Base-by-base conservation (phyloP, 2,329 filamentous ascomycete species). In the Ceratocystis smalleyi region DNA sequence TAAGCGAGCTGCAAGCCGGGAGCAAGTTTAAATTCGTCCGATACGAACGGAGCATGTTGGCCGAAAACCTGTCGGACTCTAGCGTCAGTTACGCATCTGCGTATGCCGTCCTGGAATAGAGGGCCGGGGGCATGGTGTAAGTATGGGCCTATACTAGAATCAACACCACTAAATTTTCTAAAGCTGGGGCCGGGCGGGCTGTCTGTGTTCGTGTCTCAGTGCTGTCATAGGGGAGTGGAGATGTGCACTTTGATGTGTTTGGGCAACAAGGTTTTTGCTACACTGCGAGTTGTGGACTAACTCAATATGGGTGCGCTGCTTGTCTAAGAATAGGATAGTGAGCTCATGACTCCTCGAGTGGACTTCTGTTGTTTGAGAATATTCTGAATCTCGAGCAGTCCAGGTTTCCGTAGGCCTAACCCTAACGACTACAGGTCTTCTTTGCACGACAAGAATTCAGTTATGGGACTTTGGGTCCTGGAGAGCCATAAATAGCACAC, bases 11-110 rank as follows among this genome's bases (percentile, higher is more conserved):
- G 40, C 68, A 74, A 10, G 73, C 70, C 4, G 79, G 76, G 69
- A 75, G 83, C 3, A 78, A 73, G 62, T 95, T 97, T 74, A 83
- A 81, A 69, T 90, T 97, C 70, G 80, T 96, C 64, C 80, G 87
- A 70, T 99, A 99, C 73, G 86, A 96, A 72, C 83, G 91, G 66
- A 99, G 92, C 74, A 85, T 83, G 66, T 76, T 95, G 73, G 87
- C 88, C 2, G 78, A 81, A 68, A 78, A 79, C 35, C 77, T 86
- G 0, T 74, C 72, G 17, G 89, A 96, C 68, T 94, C 85, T 69
- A 96, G 91, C 69, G 94, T 99, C 62, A 96, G 91, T 75, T 99
- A 99, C 74, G 91, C 89, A 2, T 92, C 91, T 72, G 94, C 91
- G 2, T 95, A 94, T 78, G 90, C 91, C 7, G 22, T 62, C 40